These are phyloP conservation scores for Sutorius australiensis DNA, from an alignment of 768 basidiomycete genomes.

Conservation along the genomic window DNA sequence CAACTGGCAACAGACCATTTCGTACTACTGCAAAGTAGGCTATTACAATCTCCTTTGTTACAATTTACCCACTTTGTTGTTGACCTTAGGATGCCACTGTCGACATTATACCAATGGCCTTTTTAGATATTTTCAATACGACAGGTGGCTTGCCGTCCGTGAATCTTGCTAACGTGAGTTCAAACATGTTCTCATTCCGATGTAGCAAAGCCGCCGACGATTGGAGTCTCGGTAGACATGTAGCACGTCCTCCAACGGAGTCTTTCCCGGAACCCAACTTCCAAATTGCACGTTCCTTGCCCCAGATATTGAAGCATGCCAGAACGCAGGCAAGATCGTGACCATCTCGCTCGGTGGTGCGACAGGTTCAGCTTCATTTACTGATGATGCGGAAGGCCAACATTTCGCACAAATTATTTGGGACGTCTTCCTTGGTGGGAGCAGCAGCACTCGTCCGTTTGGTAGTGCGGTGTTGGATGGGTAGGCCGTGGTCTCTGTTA, in stretches of 20 bases:
- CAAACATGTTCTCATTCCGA: background rate
- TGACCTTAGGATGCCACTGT: slow-evolving; percentile 48
- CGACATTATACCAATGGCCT: slow-evolving; percentile 59
- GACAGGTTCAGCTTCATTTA: slow-evolving; percentile 58
- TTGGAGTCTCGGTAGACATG: slow-evolving; percentile 45
- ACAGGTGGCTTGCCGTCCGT: slow-evolving; percentile 56
- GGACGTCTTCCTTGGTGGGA: slow-evolving; percentile 65
- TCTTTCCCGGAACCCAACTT: slow-evolving; percentile 59
- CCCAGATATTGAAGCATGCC: slow-evolving; percentile 59
- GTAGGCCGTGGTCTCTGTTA: slow-evolving; percentile 30
- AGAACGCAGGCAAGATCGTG: slow-evolving; percentile 59
- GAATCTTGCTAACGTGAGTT: slow-evolving; percentile 54
- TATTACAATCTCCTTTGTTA: background rate
- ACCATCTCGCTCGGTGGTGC: slow-evolving; percentile 63
- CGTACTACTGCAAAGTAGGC: slow-evolving; percentile 31
- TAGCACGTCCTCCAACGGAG: slow-evolving; percentile 51
- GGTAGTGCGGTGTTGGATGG: slow-evolving; percentile 71
- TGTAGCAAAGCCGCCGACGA: background rate
- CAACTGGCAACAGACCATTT: slow-evolving; percentile 32
- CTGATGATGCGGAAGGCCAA: slow-evolving; percentile 52
- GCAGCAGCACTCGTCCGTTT: slow-evolving; percentile 63
- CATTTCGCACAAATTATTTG: slow-evolving; percentile 66
- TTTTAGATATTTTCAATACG: slow-evolving; percentile 56
- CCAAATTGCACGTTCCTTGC: slow-evolving; percentile 62
- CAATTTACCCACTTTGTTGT: background rate